Percentiles rank a stretch among this genome's conserved stretches.
Conservation (phyloP, 768 basidiomycete species). For the Pulveroboletus ravenelii region DNA sequence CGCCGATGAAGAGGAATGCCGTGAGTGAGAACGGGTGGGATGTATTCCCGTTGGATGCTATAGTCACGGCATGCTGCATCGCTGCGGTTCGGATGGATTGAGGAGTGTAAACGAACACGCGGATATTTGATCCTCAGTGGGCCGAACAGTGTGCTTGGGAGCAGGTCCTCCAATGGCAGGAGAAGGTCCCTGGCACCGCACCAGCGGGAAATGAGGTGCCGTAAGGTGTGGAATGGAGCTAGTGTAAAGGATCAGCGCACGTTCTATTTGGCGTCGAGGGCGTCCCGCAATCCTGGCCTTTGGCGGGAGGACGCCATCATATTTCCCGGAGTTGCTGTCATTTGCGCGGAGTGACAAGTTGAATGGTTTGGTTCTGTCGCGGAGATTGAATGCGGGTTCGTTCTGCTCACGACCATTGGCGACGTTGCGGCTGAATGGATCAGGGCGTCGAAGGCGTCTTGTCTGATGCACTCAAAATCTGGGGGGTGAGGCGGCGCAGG, state of each 20-base stretch:
- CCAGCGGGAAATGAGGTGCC: conserved; percentile 11
- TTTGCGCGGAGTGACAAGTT: conserved; percentile 10
- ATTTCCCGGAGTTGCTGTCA: conserved; percentile 1
- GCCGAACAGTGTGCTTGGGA: not conserved
- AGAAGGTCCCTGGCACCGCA: not conserved
- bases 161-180: not conserved
- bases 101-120: not conserved
- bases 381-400: conserved; percentile 19
- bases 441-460: conserved; percentile 30
- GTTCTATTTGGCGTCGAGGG: not conserved
- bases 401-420: not conserved
- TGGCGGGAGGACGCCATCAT: no score
- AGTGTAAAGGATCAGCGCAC: not conserved
- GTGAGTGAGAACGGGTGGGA: not conserved
- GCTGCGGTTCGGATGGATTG: not conserved
- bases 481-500: conserved; percentile 5
- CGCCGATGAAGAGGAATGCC: not conserved
- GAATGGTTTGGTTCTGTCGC: conserved; percentile 7
- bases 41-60: not conserved
- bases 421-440: conserved; percentile 1
- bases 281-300: no score
- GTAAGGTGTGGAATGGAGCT: conserved; percentile 4
- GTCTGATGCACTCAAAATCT: conserved; percentile 38
- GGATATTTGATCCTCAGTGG: conserved; percentile 2
- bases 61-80: not conserved